Evolutionary conservation across 2,329 filamentous ascomycete genomes (phyloP).

Genomic region (Septoria petroselini): DNA sequence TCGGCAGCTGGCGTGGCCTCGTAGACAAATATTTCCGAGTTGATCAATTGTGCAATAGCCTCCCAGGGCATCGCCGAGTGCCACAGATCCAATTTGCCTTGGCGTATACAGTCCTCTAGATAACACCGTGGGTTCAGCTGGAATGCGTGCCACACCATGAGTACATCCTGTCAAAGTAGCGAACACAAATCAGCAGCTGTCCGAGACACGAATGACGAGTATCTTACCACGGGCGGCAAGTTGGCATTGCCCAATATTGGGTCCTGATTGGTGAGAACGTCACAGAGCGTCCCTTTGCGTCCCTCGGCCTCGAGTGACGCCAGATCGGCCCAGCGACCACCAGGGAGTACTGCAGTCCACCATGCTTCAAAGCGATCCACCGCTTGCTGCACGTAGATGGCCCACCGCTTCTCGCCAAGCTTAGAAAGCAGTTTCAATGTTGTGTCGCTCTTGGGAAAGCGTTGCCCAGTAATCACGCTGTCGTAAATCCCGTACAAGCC

Average conservation of each 20-base stretch:
- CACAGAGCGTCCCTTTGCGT: conserved; percentile 21
- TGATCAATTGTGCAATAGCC: conserved; percentile 56
- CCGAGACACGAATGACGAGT: no score
- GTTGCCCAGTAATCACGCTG: conserved; percentile 28
- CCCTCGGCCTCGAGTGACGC: conserved; percentile 16
- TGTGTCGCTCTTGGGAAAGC: conserved; percentile 36
- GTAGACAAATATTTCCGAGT: conserved; percentile 58
- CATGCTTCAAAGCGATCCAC: conserved; percentile 66
- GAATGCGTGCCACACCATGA: conserved; percentile 78
- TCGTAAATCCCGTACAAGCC: conserved; percentile 62
- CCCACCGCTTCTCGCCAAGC: conserved; percentile 71
- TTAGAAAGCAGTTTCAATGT: conserved; percentile 43
- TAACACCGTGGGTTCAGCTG: conserved; percentile 74
- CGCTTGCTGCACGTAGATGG: conserved; percentile 64
- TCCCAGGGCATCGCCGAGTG: conserved; percentile 64
- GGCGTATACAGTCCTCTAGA: conserved; percentile 68
- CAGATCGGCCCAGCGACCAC: conserved; percentile 14
- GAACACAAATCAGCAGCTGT: no score
- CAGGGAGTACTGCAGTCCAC: conserved; percentile 51
- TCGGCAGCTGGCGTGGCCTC: conserved; percentile 43
- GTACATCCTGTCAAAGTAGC: no score
- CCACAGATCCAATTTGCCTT: conserved; percentile 58
- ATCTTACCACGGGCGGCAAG: conserved; percentile 38
- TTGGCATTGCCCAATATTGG: background rate
- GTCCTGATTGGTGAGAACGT: conserved; percentile 11